Base-by-base conservation (phyloP, 2,329 filamentous ascomycete species). In the Gyromitra esculenta region DNA sequence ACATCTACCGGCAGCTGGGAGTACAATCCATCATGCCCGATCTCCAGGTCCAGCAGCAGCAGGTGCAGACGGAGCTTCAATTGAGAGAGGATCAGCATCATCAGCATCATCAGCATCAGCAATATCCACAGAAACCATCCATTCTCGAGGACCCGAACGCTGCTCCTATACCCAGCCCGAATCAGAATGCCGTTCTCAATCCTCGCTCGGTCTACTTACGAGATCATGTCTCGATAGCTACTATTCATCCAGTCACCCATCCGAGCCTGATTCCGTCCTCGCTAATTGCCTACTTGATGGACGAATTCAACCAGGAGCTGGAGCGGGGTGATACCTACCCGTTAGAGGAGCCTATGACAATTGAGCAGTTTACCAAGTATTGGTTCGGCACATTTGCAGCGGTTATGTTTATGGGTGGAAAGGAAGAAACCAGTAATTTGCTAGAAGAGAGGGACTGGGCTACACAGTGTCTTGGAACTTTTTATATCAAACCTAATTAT, bases 331-430 rank as follows among this genome's bases (percentile, higher is more conserved):
- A 92, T 81, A 92, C 90, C 0, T 92, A 92, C 82, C 90, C 91
- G 18, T 91, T 92, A 88, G 87, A 89, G 73, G 87, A 90, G 59
- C 85, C 87, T 11, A 86, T 92, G 82, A 84, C 89, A 1, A 82
- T 90, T 1, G 87, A 88, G 6, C 86, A 86, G 48, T 93, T 92
- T 81, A 88, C 88, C 1, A 85, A 87, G 15, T 92, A 92, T 82
- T 93, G 91, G 91, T 92, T 93, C 82, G 89, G 89, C 62, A 90
- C 91, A 80, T 92, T 92, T 81, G 90, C 87, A 62, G 90, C 90
- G 1, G 86, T 92, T 67, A 91, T 92, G 90, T 83, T 92, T 11
- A 83, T 91, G 57, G 91, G 91, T 18, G 75, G 75, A 18, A 77
- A 77, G 43, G 75, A 77, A 60, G 75, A 74, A 54, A 73, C 71